Evolutionary conservation across 176 grass and related monocot species (phyloP).

Genomic region (Cocos nucifera): DNA sequence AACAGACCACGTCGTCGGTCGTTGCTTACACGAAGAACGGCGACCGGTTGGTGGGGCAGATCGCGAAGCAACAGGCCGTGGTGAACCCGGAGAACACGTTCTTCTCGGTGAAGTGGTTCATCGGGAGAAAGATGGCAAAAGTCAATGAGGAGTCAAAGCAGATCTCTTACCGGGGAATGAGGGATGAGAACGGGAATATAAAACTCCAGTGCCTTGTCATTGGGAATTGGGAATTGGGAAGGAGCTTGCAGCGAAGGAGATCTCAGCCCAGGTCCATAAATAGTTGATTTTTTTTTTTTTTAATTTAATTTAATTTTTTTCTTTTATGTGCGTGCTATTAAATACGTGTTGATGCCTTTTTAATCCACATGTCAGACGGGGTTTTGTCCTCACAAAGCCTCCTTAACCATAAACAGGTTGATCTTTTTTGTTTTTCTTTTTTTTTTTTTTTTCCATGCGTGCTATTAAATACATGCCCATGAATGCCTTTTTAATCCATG

Average conservation of each 20-base stretch:
- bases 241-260: conserved; percentile 57
- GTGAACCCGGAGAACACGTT: conserved; percentile 82
- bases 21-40: conserved; percentile 69
- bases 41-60: conserved; percentile 63
- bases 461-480: too few species aligned
- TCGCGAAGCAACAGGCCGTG: conserved; percentile 78
- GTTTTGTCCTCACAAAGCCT: too few species aligned
- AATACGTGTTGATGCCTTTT: too few species aligned
- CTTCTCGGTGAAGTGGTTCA: conserved; percentile 71
- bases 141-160: conserved; percentile 68
- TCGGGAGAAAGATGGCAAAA: conserved; percentile 69
- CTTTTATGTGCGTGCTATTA: too few species aligned
- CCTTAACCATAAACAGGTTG: too few species aligned
- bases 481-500: too few species aligned
- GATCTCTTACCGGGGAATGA: conserved; percentile 47
- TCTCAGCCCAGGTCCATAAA: conserved; percentile 68
- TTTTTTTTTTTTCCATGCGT: too few species aligned
- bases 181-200: conserved; percentile 65
- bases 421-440: too few species aligned
- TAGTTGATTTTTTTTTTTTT: too few species aligned
- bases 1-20: conserved; percentile 69
- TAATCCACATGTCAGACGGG: too few species aligned
- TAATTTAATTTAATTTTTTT: too few species aligned
- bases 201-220: conserved; percentile 65
- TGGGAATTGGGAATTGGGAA: too few species aligned